A percentile compares a stretch with the other conserved stretches of the same genome.
phyloP scores from a whole-genome alignment of 495 filamentous ascomycete genomes.

The Glarea lozoyensis region DNA sequence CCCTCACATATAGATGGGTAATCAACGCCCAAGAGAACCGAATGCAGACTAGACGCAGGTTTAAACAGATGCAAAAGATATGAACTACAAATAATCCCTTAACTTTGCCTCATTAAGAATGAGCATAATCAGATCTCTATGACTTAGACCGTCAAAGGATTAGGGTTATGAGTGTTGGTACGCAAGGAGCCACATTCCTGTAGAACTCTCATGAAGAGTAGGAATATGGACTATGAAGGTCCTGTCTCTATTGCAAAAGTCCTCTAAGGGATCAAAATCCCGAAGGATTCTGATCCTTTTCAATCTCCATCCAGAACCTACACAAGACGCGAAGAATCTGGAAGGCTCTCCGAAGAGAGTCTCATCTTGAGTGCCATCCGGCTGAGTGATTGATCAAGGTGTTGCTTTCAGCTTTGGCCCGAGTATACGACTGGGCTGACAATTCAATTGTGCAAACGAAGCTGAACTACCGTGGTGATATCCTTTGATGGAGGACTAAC shows the following conservation, averaged over 20 bases:
- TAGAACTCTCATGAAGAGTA: constrained; percentile 27
- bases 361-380: constrained; percentile 28
- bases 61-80: too few species aligned
- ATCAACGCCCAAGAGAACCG: too few species aligned
- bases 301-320: constrained; percentile 36
- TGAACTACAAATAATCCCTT: too few species aligned
- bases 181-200: constrained; percentile 44
- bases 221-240: constrained; percentile 48
- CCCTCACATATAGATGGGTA: too few species aligned
- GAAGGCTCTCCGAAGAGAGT: constrained; percentile 37
- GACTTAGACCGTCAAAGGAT: too few species aligned
- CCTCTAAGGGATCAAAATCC: constrained; percentile 17
- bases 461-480: too few species aligned
- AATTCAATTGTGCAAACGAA: too few species aligned
- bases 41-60: too few species aligned
- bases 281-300: constrained; percentile 24
- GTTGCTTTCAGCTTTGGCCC: constrained; percentile 22
- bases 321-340: constrained; percentile 38
- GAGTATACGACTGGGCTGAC: too few species aligned
- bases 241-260: constrained; percentile 37
- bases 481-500: too few species aligned
- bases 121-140: too few species aligned
- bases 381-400: constrained; percentile 32
- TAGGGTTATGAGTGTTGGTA: constrained; percentile 33
- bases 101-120: too few species aligned